Evolutionary conservation across 352 stramenopile species (phyloP).

Genomic region (Peronospora farinosa): DNA sequence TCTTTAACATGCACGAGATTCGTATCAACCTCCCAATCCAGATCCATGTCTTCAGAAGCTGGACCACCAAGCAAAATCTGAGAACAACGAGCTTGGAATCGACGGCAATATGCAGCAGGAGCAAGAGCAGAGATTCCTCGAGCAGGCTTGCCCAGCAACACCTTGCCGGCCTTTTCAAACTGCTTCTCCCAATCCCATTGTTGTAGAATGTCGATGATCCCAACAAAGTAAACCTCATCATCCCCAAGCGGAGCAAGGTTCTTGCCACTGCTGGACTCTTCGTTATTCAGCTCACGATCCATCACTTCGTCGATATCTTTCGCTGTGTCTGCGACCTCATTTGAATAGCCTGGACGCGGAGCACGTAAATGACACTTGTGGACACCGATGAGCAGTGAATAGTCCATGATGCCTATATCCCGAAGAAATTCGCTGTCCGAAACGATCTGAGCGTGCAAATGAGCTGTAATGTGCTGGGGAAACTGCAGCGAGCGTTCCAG

Average conservation of each 20-base stretch:
- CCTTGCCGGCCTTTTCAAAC: constrained; percentile 67
- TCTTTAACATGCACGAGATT: constrained; percentile 11
- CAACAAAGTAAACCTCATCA: constrained; percentile 71
- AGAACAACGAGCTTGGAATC: constrained; percentile 52
- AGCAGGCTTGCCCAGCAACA: constrained; percentile 55
- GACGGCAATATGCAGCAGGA: constrained; percentile 55
- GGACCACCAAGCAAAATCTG: constrained; percentile 41
- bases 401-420: constrained; percentile 74
- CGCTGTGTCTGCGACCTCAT: neutral
- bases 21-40: constrained; percentile 22
- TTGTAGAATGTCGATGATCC: constrained; percentile 83
- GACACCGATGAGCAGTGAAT: constrained; percentile 62
- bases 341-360: constrained; percentile 6
- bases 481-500: constrained; percentile 42
- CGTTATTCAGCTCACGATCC: constrained; percentile 14
- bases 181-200: constrained; percentile 81
- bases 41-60: constrained; percentile 28
- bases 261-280: constrained; percentile 13
- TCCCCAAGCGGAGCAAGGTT: constrained; percentile 27
- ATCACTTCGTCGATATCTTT: constrained; percentile 20
- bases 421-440: constrained; percentile 61
- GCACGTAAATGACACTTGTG: constrained; percentile 50
- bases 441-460: constrained; percentile 45
- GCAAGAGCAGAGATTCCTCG: constrained; percentile 62
- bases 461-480: constrained; percentile 21